These are phyloP conservation scores for Tilletia indica DNA, from an alignment of 1,284 basidiomycete genomes.

Conservation along the genomic window DNA sequence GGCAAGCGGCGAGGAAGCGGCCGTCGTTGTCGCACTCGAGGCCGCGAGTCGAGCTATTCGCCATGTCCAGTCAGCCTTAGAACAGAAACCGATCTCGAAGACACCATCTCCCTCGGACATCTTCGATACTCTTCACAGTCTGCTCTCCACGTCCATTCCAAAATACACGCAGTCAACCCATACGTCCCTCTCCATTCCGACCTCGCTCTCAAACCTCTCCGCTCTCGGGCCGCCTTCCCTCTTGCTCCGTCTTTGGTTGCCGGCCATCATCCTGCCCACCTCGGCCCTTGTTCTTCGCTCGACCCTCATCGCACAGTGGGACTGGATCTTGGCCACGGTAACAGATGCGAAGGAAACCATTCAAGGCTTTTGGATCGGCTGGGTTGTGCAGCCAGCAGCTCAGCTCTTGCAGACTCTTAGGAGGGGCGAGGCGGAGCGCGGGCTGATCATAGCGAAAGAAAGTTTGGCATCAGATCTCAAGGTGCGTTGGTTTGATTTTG, in stretches of 20 bases:
- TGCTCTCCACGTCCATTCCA: neutral
- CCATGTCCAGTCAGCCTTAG: neutral
- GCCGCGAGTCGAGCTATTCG: neutral
- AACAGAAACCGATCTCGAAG: neutral
- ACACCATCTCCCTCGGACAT: neutral
- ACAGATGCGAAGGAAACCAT: slow-evolving; percentile 70
- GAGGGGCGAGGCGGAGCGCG: slow-evolving; percentile 69
- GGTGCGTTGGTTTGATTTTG: neutral
- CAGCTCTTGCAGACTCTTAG: slow-evolving; percentile 80
- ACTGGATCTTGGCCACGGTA: slow-evolving; percentile 57
- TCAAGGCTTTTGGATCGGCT: slow-evolving; percentile 74
- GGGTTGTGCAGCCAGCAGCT: slow-evolving; percentile 82
- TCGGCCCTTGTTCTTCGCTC: slow-evolving; percentile 29
- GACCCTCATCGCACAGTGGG: slow-evolving; percentile 39
- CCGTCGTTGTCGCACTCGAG: neutral
- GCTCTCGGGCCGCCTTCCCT: slow-evolving; percentile 14
- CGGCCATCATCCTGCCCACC: slow-evolving; percentile 27
- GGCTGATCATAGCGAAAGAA: slow-evolving; percentile 67
- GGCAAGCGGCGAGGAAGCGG: neutral
- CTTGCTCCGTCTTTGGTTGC: slow-evolving; percentile 9
- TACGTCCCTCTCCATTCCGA: neutral
- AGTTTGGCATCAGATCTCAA: slow-evolving; percentile 74
- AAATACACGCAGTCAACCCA: neutral
- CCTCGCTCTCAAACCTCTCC: slow-evolving; percentile 11
- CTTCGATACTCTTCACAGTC: neutral